phyloP scores from a whole-genome alignment of 2,329 filamentous ascomycete species.

The Boeremia lycopersici region DNA sequence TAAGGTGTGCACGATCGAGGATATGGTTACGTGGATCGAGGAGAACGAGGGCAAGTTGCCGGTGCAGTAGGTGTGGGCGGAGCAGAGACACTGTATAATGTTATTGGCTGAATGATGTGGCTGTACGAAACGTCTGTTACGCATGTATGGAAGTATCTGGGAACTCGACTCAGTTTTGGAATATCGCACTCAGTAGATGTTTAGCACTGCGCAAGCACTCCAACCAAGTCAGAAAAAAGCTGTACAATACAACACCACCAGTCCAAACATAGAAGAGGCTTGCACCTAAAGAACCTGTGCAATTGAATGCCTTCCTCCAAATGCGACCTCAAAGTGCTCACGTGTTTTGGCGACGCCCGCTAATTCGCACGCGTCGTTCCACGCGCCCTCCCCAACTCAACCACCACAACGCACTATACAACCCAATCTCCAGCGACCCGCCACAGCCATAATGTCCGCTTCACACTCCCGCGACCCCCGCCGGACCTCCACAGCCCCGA shows the following conservation, averaged over 20 bases:
- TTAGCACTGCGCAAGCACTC: not conserved
- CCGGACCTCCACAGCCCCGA: conserved; percentile 40
- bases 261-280: not conserved
- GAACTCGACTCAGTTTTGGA: not conserved
- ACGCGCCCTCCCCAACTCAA: conserved; percentile 3
- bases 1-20: conserved; percentile 94
- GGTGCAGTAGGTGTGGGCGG: not conserved
- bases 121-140: not conserved
- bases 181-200: not conserved
- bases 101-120: not conserved
- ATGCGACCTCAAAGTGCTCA: not conserved
- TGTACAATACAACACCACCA: not conserved
- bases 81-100: not conserved
- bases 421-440: not conserved
- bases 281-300: too few species aligned
- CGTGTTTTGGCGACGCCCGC: conserved; percentile 9
- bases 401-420: not conserved
- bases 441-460: conserved; percentile 21
- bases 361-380: not conserved
- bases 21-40: conserved; percentile 80
- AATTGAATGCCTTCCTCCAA: not conserved
- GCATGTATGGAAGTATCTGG: conserved; percentile 2
- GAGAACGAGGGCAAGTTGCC: conserved; percentile 66
- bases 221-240: not conserved
- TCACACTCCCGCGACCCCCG: conserved; percentile 25